phyloP scores from a whole-genome alignment of 225 moss, liverwort and hornwort genomes.

The Pseudoscleropodium purum region DNA sequence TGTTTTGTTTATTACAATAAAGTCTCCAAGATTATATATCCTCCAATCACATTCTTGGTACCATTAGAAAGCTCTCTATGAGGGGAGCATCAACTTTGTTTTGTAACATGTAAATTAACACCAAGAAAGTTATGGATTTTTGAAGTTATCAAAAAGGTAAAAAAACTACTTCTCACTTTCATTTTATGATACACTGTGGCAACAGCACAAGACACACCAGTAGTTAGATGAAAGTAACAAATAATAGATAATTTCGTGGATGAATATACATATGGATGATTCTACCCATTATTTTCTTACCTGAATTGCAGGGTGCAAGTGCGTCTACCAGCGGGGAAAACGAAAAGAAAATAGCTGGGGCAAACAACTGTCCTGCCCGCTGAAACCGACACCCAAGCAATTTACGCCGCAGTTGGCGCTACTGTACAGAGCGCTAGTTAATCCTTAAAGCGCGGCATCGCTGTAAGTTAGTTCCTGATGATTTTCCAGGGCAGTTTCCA shows the following conservation, averaged over 20 bases:
- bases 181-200: not conserved
- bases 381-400: not conserved
- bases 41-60: too few relatives aligned
- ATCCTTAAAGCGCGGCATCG: not conserved
- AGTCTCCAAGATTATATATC: too few relatives aligned
- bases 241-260: not conserved
- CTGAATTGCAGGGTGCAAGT: not conserved
- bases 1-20: too few relatives aligned
- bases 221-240: not conserved
- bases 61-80: too few relatives aligned
- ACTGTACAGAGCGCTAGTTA: not conserved
- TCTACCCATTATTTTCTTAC: not conserved
- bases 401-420: not conserved
- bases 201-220: not conserved
- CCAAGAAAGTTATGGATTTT: not conserved
- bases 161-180: too few relatives aligned
- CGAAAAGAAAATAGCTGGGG: not conserved
- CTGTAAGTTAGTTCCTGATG: too few relatives aligned
- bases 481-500: not conserved
- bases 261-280: not conserved
- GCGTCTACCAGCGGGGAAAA: not conserved
- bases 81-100: too few relatives aligned
- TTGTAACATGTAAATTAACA: fast-evolving
- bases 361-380: not conserved
- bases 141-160: not conserved